Evolutionary conservation across 805 yeast species (phyloP), one percentile per base, ranked within the genome.

Genomic region (Wickerhamomyces kurtzmanii): DNA sequence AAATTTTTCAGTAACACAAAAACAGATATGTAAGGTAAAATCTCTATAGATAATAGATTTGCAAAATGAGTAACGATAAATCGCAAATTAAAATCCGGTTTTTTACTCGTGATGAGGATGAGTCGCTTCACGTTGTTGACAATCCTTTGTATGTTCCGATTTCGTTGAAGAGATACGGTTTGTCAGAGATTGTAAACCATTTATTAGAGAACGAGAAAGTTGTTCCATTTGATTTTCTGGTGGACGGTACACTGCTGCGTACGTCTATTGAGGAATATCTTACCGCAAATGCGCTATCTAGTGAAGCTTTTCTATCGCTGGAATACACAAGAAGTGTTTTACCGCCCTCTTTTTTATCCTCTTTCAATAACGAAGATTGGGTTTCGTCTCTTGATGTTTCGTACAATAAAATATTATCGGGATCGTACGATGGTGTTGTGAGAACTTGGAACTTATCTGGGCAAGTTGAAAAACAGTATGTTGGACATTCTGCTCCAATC

Each of bases 351-450:
- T 87, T 73, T 47, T 61, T 86, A 38, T 85, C 93, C 3, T 77
- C 94, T 24, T 91, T 79, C 55, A 72, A 75, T 47, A 86, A 89
- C 47, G 95, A 89, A 37, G 98, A 91, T 55, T 91, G 98, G 98
- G 73, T 91, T 15, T 83, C 95, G 14, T 69, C 93, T 2, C 53
- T 61, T 42, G 73, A 59, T 34, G 55, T 47, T 8, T 53, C 59
- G 18, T 35, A 39, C 5, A 53, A 59, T 23, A 67, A 68, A 45
- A 81, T 89, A 30, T 62, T 86, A 24, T 75, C 91, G 10, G 98
- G 97, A 22, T 76, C 94, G 1, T 91, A 87, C 48, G 98, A 91
- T 52, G 97, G 97, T 42, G 70, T 89, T 17, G 95, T 89, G 15
- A 71, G 97, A 38, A 74, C 91, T 8, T 91, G 87, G 75, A 77